Conservation (phyloP, 2,329 filamentous ascomycete species). For the Exophiala viscosa region DNA sequence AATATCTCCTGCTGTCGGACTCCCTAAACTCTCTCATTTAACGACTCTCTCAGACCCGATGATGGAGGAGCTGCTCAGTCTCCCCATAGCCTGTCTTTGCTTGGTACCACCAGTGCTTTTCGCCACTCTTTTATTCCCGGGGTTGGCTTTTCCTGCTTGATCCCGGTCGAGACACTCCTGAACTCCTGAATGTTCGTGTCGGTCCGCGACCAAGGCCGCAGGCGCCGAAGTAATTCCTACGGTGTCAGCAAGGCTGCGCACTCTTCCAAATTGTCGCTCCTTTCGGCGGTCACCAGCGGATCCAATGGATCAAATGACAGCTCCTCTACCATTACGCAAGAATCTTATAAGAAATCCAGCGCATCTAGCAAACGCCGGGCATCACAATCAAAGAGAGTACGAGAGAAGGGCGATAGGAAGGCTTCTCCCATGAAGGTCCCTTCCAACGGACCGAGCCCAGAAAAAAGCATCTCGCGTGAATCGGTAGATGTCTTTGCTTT, state of each 20-base stretch:
- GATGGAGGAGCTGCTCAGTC: constrained; percentile 12
- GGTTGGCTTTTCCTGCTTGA: background rate
- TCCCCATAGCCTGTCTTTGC: constrained; percentile 9
- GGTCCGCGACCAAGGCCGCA: constrained; percentile 24
- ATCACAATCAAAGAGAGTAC: constrained; percentile 10
- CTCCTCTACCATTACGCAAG: constrained; percentile 25
- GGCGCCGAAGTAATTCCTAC: constrained; percentile 23
- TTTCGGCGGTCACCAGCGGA: constrained; percentile 24
- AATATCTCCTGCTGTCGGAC: constrained; percentile 4
- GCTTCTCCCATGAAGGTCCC: constrained; percentile 2
- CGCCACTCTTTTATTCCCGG: background rate
- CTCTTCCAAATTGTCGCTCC: constrained; percentile 28
- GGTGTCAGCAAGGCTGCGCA: constrained; percentile 24
- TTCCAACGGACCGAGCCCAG: background rate
- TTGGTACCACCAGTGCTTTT: constrained; percentile 5
- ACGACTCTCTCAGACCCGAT: constrained; percentile 2
- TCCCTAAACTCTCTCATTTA: constrained; percentile 7
- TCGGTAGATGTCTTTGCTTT: constrained; percentile 26
- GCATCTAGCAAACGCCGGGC: constrained; percentile 10
- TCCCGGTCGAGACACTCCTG: background rate
- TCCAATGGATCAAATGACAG: constrained; percentile 28
- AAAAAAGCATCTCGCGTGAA: constrained; percentile 19
- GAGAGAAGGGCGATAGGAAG: constrained; percentile 7
- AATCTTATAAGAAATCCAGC: constrained; percentile 25
- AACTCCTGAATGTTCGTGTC: constrained; percentile 22